Evolutionary conservation across 2,329 filamentous ascomycete species (phyloP).

Genomic region (Fusarium redolens): DNA sequence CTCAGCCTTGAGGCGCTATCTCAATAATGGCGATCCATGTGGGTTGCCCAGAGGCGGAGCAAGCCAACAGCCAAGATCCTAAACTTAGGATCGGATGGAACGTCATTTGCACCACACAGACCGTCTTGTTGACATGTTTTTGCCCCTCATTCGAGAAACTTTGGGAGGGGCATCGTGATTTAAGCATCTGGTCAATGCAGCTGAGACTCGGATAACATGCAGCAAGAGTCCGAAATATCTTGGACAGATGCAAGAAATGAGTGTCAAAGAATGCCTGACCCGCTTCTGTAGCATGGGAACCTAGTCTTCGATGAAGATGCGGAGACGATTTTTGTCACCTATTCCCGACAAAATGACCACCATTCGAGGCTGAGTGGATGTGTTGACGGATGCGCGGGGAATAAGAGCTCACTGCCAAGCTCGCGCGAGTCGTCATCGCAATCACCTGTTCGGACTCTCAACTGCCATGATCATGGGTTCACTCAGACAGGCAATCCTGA

Average conservation of each 20-base stretch:
- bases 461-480: slow-evolving; percentile 18
- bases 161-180: slow-evolving; percentile 17
- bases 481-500: background rate
- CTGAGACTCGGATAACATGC: slow-evolving; percentile 11
- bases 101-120: slow-evolving; percentile 32
- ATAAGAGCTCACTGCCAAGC: slow-evolving; percentile 7
- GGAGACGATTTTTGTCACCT: background rate
- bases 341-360: slow-evolving; percentile 10
- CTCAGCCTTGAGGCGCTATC: slow-evolving; percentile 37
- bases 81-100: slow-evolving; percentile 20
- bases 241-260: background rate
- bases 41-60: slow-evolving; percentile 33
- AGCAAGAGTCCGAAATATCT: background rate
- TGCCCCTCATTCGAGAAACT: slow-evolving; percentile 3
- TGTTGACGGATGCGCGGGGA: slow-evolving; percentile 2
- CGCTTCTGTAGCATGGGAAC: slow-evolving; percentile 14
- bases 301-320: background rate
- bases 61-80: slow-evolving; percentile 10
- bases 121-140: slow-evolving; percentile 5
- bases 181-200: slow-evolving; percentile 23
- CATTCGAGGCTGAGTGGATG: slow-evolving; percentile 12
- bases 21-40: slow-evolving; percentile 34
- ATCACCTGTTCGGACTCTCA: slow-evolving; percentile 7
- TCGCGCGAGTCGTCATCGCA: slow-evolving; percentile 22
- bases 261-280: slow-evolving; percentile 14